Base-by-base conservation (phyloP, 169 alveolate species). In the Plasmodium billcollinsi region DNA sequence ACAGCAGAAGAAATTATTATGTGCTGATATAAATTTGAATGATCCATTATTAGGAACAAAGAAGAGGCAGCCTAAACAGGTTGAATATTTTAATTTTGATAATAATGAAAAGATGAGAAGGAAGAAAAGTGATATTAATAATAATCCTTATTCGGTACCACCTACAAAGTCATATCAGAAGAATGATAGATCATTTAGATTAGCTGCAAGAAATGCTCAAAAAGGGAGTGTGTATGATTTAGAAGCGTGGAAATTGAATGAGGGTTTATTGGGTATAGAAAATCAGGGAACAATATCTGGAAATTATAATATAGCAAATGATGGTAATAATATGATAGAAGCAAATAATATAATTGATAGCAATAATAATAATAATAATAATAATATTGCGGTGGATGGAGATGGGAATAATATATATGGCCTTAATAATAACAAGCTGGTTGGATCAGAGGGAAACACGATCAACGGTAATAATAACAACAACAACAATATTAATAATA, bases 161-260 rank as follows among this genome's bases (percentile, higher is more conserved):
- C 71, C 61, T 24, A 86, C 15, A 33, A 71, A 59, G 0, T 39
- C 47, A 0, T 86, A 86, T 45, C 92, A 86, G 18, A 86, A 86
- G 33, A 86, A 70, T 72, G 92, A 86, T 45, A 26, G 92, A 12
- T 86, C 92, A 3, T 61, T 59, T 49, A 43, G 92, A 21, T 86
- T 86, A 20, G 92, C 92, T 1, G 88, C 92, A 0, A 59, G 92
- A 63, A 86, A 86, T 86, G 92, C 92, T 8, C 74, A 65, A 52
- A 86, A 86, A 56, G 92, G 88, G 1, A 43, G 63, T 21, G 58
- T 45, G 24, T 63, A 26, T 0, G 85, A 52, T 52, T 50, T 83
- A 9, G 74, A 83, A 18, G 43, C 11, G 0, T 18, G 88, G 88
- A 59, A 43, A 29, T 66, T 33, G 21, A 26, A 29, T 66, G 43